Conservation (phyloP, 1,139 yeast genomes). For the Ashbya aceris region DNA sequence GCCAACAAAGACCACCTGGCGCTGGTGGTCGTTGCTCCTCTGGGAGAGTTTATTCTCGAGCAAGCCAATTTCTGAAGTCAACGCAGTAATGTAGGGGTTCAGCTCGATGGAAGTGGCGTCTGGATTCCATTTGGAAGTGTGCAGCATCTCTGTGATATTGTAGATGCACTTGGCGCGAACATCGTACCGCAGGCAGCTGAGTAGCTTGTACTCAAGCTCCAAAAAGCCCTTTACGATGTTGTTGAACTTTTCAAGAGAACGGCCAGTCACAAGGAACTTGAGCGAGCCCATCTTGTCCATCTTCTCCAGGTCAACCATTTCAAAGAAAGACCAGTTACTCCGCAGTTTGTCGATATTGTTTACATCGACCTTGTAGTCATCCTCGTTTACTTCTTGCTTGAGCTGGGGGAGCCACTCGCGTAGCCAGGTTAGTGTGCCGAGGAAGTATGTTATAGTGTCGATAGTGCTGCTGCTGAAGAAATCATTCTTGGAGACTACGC, state of each 20-base stretch:
- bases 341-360: conserved; percentile 40
- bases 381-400: conserved; percentile 37
- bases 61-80: conserved; percentile 23
- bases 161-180: conserved; percentile 53
- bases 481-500: conserved; percentile 23
- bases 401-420: conserved; percentile 48
- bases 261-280: conserved; percentile 34
- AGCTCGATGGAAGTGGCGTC: conserved; percentile 52
- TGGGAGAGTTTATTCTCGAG: conserved; percentile 23
- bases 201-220: conserved; percentile 38
- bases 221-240: conserved; percentile 38
- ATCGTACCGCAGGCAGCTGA: conserved; percentile 57
- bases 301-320: conserved; percentile 29
- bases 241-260: conserved; percentile 41
- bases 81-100: conserved; percentile 44
- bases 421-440: conserved; percentile 41
- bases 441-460: conserved; percentile 41
- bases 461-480: conserved; percentile 30
- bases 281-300: conserved; percentile 13
- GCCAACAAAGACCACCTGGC: conserved; percentile 37
- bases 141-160: conserved; percentile 42
- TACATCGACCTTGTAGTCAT: conserved; percentile 25
- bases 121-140: conserved; percentile 32
- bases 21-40: conserved; percentile 27
- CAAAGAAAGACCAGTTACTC: conserved; percentile 50